Conservation (phyloP, 129 eudicot species). For the Silybum marianum region DNA sequence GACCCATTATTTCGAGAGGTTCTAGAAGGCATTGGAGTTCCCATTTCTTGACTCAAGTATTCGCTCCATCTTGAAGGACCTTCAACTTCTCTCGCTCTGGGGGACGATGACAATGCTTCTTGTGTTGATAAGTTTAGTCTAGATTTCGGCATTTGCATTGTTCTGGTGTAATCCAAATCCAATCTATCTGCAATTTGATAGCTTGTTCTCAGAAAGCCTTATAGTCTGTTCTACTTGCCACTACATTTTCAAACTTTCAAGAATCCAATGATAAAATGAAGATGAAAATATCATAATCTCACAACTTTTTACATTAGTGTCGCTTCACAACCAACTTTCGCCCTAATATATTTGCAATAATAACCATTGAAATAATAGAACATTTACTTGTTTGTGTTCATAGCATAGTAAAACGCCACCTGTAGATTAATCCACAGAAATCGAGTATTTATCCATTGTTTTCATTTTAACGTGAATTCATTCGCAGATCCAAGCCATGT, state of each 20-base stretch:
- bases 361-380: neutral
- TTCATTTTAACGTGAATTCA: neutral
- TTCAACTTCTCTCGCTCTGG: conserved; percentile 80
- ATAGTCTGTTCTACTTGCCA: neutral
- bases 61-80: conserved; percentile 89
- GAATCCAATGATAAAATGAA: neutral
- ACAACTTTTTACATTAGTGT: neutral
- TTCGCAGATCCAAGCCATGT: conserved; percentile 10
- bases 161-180: conserved; percentile 19
- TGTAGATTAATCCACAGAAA: conserved; percentile 13
- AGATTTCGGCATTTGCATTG: conserved; percentile 52
- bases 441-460: neutral
- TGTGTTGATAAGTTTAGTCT: conserved; percentile 59
- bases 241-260: conserved; percentile 1
- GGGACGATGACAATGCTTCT: conserved; percentile 55
- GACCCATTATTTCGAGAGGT: conserved; percentile 52
- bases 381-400: neutral
- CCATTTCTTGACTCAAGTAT: conserved; percentile 67
- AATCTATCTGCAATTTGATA: conserved; percentile 36
- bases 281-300: conserved; percentile 3
- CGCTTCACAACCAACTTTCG: conserved; percentile 7
- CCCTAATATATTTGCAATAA: conserved; percentile 6
- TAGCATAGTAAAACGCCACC: conserved; percentile 3
- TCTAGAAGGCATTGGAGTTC: conserved; percentile 52
- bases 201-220: conserved; percentile 14